Evolutionary conservation across 805 yeast species (phyloP), one percentile per base, ranked within the genome.

Genomic region (Vanderwaltozyma verrucispora): DNA sequence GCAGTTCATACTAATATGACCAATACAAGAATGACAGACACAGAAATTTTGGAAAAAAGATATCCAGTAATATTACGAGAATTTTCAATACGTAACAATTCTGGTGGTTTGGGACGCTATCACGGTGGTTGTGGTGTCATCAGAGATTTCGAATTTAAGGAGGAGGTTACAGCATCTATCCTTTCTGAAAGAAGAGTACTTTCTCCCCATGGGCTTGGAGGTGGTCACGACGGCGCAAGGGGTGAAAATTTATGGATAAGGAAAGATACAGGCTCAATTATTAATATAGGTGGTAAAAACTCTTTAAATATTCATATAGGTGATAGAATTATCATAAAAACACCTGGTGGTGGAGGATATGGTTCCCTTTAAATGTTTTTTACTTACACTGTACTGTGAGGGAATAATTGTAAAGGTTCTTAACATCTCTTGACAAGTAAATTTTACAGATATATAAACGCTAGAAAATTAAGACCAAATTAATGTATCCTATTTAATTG

Each of bases 1-100:
- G 95, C 85, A n/a, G 94, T 87, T 3, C 96, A 87, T 51, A 83
- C 94, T 5, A 92, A 87, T 57, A 87, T 89, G 79, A 88, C 96
- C 20, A 87, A 87, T 60, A 87, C 96, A 2, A 70, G 95, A 52
- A 84, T 87, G 60, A 87, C 96, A 0, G 96, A 87, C 55, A 79
- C 87, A 5, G 96, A 87, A 59, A 71, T 87, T 11, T 79, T 87
- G 53, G 96, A 87, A 57, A 78, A 81, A 56, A 66, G 96, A 36
- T 87, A 87, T 52, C 96, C 96, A 0, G 88, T 84, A 7, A 61
- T 87, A 8, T 59, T 87, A 24, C 75, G 72, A 40, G 80, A 82
- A 52, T 88, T 80, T 49, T 67, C 82, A 0, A 67, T 87, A 16
- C 71, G 96, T 45, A 34, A 52, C 5, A 75, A 74, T 1, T 81